Evolutionary conservation across 2,329 filamentous ascomycete species (phyloP), one percentile per base, ranked within the genome.

Genomic region (Sodiomyces alkalinus): DNA sequence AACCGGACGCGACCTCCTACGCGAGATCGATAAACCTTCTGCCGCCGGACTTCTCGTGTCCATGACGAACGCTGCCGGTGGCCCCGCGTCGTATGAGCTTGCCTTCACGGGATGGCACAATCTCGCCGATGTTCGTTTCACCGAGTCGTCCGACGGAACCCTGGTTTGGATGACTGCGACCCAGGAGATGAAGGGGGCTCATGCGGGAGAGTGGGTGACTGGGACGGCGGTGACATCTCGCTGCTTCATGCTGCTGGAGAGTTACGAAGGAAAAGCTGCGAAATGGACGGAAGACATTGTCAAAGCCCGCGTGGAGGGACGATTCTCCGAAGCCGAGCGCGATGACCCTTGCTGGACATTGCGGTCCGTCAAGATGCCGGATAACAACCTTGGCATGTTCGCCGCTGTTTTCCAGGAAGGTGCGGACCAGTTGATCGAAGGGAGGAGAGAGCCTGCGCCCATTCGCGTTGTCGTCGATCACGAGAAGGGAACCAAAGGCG

Each of bases 241-340:
- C 17, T 78, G 73, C 35, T 79, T 92, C 44, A 52, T 78, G 22
- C 63, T 92, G 2, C 69, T 76, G 28, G 80, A 82, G 29, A 56
- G 68, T 6, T 87, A 87, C 41, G 80, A 92, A 45, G 75, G 74
- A 16, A 86, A 76, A 47, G 81, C 79, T 2, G 58, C 63, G 12
- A 80, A 77, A 35, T 75, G 82, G 52, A 73, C 74, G 17, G 87
- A 96, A 52, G 90, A 96, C 38, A 64, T 94, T 9, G 72, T 75
- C 26, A 92, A 87, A 53, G 85, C 86, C 7, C 74, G 77, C 38
- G 73, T 94, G 10, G 87, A 94, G 52, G 79, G 75, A 5, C 71
- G 86, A 8, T 93, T 92, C 43, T 59, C 80, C 1, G 85, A 93
- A 47, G 50, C 60, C n/a, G 82, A 93, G 55, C 72, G 86, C 33